Evolutionary conservation across 257 asterid species (phyloP).

Genomic region (Hygrophila difformis): DNA sequence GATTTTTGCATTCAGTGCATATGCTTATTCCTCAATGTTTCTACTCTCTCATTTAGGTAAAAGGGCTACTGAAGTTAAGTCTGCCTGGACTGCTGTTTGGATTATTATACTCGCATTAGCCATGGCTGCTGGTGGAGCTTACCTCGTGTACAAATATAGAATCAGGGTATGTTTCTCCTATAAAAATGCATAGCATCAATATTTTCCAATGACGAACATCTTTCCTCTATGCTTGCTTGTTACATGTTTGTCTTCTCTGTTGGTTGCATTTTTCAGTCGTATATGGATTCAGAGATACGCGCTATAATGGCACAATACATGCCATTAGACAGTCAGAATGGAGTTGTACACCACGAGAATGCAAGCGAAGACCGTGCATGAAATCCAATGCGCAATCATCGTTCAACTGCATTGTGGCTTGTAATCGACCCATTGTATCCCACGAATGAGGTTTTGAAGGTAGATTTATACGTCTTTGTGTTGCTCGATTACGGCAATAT

Average conservation of each 20-base stretch:
- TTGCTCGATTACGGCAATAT: no score
- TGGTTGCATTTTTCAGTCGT: constrained; percentile 30
- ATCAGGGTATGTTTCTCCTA: constrained; percentile 44
- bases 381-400: constrained; percentile 7
- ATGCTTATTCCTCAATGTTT: neutral
- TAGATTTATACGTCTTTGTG: no score
- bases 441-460: constrained; percentile 9
- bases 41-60: constrained; percentile 37
- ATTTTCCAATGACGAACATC: neutral
- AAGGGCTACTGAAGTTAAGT: constrained; percentile 36
- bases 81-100: constrained; percentile 67
- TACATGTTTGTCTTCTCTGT: no score
- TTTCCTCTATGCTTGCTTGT: neutral
- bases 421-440: neutral
- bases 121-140: constrained; percentile 60
- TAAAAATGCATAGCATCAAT: neutral
- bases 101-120: constrained; percentile 50
- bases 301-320: constrained; percentile 76
- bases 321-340: constrained; percentile 64
- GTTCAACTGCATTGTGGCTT: neutral
- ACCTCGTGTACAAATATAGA: constrained; percentile 60
- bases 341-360: constrained; percentile 42
- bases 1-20: neutral
- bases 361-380: constrained; percentile 29
- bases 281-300: constrained; percentile 66